Percentiles rank a stretch among this genome's conserved stretches.
Evolutionary conservation across 1,284 basidiomycete species (phyloP).

Genomic region (Irpex sp.): DNA sequence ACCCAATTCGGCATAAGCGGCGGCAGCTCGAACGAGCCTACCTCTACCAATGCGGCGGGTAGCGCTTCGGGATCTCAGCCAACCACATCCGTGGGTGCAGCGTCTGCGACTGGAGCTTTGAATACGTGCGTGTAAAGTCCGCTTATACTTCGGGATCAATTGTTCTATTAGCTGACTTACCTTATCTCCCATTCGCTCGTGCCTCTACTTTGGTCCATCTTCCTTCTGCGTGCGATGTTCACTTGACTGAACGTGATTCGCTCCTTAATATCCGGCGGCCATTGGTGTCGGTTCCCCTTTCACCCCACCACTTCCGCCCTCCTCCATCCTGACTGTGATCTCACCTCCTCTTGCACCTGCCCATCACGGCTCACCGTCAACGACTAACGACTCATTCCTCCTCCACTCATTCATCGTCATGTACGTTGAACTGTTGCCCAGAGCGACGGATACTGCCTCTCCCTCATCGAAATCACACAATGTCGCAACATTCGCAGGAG

Average conservation of each 20-base stretch:
- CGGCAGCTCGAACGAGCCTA: slow-evolving; percentile 13
- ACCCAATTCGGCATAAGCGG: slow-evolving; percentile 12
- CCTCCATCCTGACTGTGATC: slow-evolving; percentile 11
- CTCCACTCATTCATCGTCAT: slow-evolving; percentile 3
- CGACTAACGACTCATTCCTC: not conserved
- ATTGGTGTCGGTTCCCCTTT: slow-evolving; percentile 13
- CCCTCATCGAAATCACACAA: slow-evolving; percentile 28
- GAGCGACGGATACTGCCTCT: slow-evolving; percentile 13
- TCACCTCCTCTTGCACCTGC: slow-evolving; percentile 3
- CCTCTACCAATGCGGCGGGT: slow-evolving; percentile 16
- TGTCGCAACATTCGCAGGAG: slow-evolving; percentile 49
- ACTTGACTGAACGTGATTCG: slow-evolving; percentile 15
- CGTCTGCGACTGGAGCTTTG: slow-evolving; percentile 18
- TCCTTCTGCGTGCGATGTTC: slow-evolving; percentile 15
- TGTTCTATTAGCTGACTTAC: slow-evolving; percentile 25
- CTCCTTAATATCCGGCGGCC: slow-evolving; percentile 13
- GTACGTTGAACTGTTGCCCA: slow-evolving; percentile 18
- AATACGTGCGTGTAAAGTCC: slow-evolving; percentile 33
- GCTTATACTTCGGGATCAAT: slow-evolving; percentile 27
- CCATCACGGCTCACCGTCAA: slow-evolving; percentile 5
- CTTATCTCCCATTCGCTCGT: slow-evolving; percentile 23
- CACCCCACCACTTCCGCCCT: slow-evolving; percentile 9
- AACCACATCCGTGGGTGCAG: slow-evolving; percentile 20
- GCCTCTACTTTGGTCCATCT: slow-evolving; percentile 14
- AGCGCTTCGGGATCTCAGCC: slow-evolving; percentile 1